Conservation (phyloP, 306 rosid genomes). For the Castanea mollissima region DNA sequence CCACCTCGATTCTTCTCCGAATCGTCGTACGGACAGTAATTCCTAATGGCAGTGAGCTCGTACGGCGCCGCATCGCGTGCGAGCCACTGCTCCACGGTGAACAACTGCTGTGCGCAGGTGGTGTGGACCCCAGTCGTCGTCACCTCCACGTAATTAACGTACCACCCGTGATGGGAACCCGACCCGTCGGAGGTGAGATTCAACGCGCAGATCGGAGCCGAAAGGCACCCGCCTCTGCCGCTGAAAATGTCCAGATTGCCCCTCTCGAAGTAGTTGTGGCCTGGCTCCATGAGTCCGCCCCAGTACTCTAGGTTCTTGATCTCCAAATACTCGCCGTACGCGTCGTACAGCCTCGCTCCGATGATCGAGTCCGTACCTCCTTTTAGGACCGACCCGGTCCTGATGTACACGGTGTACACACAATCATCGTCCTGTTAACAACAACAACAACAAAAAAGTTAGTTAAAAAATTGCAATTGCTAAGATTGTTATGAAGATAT, state of each 20-base stretch:
- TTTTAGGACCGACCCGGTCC: conserved; percentile 72
- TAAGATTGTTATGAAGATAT: not conserved
- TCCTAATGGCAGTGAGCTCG: conserved; percentile 47
- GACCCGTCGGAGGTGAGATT: conserved; percentile 81
- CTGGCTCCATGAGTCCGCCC: conserved; percentile 78
- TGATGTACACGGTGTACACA: conserved; percentile 55
- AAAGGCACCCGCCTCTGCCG: conserved; percentile 64
- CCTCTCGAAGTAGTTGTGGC: conserved; percentile 75
- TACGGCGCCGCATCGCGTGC: conserved; percentile 69
- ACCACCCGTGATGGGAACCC: conserved; percentile 85
- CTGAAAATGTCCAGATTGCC: conserved; percentile 90
- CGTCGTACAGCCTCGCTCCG: conserved; percentile 47
- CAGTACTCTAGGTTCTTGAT: conserved; percentile 52
- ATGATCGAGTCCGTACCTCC: conserved; percentile 75
- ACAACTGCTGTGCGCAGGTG: conserved; percentile 39
- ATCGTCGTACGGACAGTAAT: conserved; percentile 28
- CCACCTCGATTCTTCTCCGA: conserved; percentile 15
- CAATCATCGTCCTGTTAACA: conserved; percentile 64
- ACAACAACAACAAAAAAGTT: not conserved
- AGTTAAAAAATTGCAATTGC: not conserved
- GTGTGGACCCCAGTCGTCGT: conserved; percentile 61
- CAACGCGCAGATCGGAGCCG: conserved; percentile 59
- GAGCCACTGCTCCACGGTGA: conserved; percentile 81
- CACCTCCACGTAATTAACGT: conserved; percentile 78
- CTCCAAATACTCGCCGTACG: conserved; percentile 48